Evolutionary conservation across 176 grass and related monocot genomes (phyloP).

Genomic region (Alloteropsis semialata): DNA sequence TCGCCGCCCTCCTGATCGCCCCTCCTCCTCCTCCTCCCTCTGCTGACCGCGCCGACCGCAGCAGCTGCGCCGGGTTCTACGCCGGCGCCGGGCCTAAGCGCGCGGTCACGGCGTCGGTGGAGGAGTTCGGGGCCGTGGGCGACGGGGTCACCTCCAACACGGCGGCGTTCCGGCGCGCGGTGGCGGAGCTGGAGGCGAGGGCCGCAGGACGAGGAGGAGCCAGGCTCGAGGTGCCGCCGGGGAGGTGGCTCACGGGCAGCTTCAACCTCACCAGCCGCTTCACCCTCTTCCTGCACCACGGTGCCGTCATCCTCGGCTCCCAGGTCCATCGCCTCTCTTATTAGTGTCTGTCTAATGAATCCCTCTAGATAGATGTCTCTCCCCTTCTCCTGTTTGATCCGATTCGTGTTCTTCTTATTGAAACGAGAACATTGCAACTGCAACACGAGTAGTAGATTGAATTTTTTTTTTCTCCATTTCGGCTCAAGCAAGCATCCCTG

Average conservation of each 20-base stretch:
- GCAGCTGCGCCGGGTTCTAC: slow-evolving; percentile 20
- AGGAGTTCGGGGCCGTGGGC: slow-evolving; percentile 74
- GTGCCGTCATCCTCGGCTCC: slow-evolving; percentile 73
- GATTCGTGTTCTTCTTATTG: neutral
- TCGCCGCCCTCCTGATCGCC: slow-evolving; percentile 23
- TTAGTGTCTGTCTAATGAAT: too few species aligned
- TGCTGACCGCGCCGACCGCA: too few species aligned
- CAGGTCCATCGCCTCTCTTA: slow-evolving; percentile 33
- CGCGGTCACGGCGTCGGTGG: slow-evolving; percentile 52
- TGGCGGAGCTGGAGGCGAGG: slow-evolving; percentile 34
- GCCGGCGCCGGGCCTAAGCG: slow-evolving; percentile 11
- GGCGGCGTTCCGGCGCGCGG: slow-evolving; percentile 58
- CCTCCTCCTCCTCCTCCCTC: neutral
- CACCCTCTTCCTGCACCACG: slow-evolving; percentile 77
- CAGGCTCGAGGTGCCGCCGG: slow-evolving; percentile 65
- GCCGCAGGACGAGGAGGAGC: slow-evolving; percentile 24
- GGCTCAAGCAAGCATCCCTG: too few species aligned
- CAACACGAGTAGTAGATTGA: too few species aligned
- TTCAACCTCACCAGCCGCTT: slow-evolving; percentile 95
- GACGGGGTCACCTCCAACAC: slow-evolving; percentile 81
- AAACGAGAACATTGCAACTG: neutral
- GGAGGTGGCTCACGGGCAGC: slow-evolving; percentile 80
- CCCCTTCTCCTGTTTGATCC: neutral
- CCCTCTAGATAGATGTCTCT: fast-evolving
- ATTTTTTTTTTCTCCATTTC: too few species aligned